Evolutionary conservation across 805 yeast species (phyloP).

Genomic region (Isabelozyma rhagii): DNA sequence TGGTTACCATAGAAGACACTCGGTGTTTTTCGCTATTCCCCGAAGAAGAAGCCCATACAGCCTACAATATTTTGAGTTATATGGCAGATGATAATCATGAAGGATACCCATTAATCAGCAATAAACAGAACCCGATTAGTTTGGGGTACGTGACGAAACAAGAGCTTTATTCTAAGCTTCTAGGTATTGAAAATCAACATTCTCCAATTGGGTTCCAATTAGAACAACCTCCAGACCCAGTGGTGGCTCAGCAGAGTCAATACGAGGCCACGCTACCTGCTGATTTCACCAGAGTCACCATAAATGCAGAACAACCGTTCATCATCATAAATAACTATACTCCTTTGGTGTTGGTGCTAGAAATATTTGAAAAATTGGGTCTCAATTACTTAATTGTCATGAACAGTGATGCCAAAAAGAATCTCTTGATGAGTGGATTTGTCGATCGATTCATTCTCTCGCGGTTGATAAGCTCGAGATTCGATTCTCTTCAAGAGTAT

Average conservation of each 20-base stretch:
- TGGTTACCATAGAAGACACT: slow-evolving; percentile 27
- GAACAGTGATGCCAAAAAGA: slow-evolving; percentile 9
- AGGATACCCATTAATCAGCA: slow-evolving; percentile 37
- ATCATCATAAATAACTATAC: slow-evolving; percentile 26
- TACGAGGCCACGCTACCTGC: slow-evolving; percentile 14
- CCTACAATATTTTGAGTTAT: slow-evolving; percentile 13
- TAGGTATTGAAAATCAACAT: background rate
- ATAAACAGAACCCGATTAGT: slow-evolving; percentile 18
- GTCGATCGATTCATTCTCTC: slow-evolving; percentile 36
- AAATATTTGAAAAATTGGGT: slow-evolving; percentile 36
- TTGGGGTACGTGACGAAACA: slow-evolving; percentile 36
- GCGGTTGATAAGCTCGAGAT: slow-evolving; percentile 23
- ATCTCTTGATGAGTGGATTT: slow-evolving; percentile 28
- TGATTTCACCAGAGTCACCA: background rate
- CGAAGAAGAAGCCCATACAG: slow-evolving; percentile 22
- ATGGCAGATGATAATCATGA: slow-evolving; percentile 34
- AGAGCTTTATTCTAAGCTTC: slow-evolving; percentile 13
- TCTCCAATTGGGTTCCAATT: slow-evolving; percentile 17
- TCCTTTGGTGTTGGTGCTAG: slow-evolving; percentile 30
- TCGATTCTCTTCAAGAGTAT: slow-evolving; percentile 16
- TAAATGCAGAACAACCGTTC: slow-evolving; percentile 18
- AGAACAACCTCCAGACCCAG: slow-evolving; percentile 10
- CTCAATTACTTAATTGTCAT: slow-evolving; percentile 32
- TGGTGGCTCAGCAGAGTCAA: slow-evolving; percentile 22
- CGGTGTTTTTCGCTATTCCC: slow-evolving; percentile 26